Evolutionary conservation across 1,284 basidiomycete genomes (phyloP).

Genomic region (Takashimella koratensis): DNA sequence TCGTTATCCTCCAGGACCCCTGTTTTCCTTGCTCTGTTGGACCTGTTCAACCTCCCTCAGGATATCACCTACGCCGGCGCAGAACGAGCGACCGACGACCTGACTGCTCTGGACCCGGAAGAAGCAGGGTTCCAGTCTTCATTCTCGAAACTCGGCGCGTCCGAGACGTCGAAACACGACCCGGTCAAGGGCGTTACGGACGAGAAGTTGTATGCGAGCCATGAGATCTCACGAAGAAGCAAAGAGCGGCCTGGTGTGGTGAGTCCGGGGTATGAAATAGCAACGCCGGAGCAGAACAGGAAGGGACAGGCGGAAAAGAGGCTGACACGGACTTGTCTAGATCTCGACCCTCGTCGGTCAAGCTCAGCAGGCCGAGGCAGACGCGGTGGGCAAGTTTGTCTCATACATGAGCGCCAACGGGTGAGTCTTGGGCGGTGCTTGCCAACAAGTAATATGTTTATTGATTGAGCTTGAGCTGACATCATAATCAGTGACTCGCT

Average conservation of each 20-base stretch:
- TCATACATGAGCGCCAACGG: slow-evolving; percentile 43
- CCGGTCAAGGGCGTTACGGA: slow-evolving; percentile 50
- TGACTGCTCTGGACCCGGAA: slow-evolving; percentile 70
- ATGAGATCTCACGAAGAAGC: slow-evolving; percentile 39
- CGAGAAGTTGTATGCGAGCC: slow-evolving; percentile 45
- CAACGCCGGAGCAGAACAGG: neutral
- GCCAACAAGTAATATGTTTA: too few relatives aligned
- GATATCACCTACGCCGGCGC: slow-evolving; percentile 55
- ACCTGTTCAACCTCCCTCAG: slow-evolving; percentile 70
- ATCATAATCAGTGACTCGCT: too few relatives aligned
- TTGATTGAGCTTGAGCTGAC: too few relatives aligned
- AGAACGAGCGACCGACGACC: slow-evolving; percentile 54
- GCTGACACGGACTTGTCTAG: neutral
- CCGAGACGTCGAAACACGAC: slow-evolving; percentile 51
- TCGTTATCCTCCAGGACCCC: slow-evolving; percentile 55
- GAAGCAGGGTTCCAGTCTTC: slow-evolving; percentile 89
- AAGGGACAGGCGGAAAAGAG: neutral
- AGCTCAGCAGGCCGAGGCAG: slow-evolving; percentile 34
- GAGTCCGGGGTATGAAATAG: slow-evolving; percentile 8
- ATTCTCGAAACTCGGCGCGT: slow-evolving; percentile 85
- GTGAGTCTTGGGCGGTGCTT: slow-evolving; percentile 11
- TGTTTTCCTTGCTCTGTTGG: slow-evolving; percentile 68
- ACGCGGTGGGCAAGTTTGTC: slow-evolving; percentile 36
- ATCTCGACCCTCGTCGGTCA: slow-evolving; percentile 17
- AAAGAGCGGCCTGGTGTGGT: slow-evolving; percentile 46